Evolutionary conservation across 1,284 basidiomycete genomes (phyloP).

Genomic region (Ceraceosorus bombacis): DNA sequence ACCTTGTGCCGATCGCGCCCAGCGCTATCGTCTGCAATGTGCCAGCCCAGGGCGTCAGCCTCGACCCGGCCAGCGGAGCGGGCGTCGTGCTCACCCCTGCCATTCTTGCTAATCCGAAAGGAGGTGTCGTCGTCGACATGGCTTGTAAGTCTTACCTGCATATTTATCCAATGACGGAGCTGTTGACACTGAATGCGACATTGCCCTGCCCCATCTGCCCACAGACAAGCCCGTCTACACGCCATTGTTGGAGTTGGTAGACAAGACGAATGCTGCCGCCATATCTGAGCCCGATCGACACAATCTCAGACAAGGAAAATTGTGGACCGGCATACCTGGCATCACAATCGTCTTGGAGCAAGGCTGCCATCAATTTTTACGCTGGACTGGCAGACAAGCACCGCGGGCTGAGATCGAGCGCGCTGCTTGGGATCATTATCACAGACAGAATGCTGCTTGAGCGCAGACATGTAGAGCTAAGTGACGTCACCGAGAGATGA

Average conservation of each 20-base stretch:
- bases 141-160: conserved; percentile 20
- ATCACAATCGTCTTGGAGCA: conserved; percentile 44
- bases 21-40: conserved; percentile 41
- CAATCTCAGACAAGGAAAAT: conserved; percentile 15
- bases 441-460: background rate
- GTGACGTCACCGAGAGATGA: too few relatives aligned
- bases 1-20: conserved; percentile 19
- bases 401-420: conserved; percentile 29
- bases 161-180: too few relatives aligned
- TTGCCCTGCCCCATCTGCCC: background rate
- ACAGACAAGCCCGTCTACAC: conserved; percentile 38
- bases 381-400: conserved; percentile 39
- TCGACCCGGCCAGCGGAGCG: conserved; percentile 14
- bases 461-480: too few relatives aligned
- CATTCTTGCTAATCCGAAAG: conserved; percentile 24
- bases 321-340: conserved; percentile 38
- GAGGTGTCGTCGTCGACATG: conserved; percentile 48
- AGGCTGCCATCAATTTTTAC: conserved; percentile 41
- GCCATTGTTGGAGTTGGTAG: conserved; percentile 30
- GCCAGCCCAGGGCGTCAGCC: conserved; percentile 32
- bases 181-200: background rate
- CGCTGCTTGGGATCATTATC: conserved; percentile 32
- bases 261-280: conserved; percentile 5
- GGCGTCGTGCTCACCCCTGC: conserved; percentile 30
- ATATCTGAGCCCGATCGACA: conserved; percentile 8